phyloP scores from a whole-genome alignment of 495 filamentous ascomycete species.

The Pyronema domesticum region DNA sequence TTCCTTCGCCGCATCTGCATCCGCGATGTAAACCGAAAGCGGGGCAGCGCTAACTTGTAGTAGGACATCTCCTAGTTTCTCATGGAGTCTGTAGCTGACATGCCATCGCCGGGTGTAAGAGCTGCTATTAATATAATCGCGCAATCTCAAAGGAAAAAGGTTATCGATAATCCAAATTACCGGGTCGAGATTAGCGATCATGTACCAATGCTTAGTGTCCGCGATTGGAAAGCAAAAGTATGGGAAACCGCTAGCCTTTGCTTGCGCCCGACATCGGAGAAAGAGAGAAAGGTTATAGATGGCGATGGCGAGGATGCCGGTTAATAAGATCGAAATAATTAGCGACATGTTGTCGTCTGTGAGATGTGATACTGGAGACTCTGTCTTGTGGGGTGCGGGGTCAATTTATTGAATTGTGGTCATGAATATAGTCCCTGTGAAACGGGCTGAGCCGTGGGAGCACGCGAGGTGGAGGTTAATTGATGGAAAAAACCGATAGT shows the following conservation, averaged over 20 bases:
- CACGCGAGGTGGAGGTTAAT: no score
- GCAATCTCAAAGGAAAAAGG: constrained; percentile 20
- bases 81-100: constrained; percentile 25
- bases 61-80: constrained; percentile 27
- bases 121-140: constrained; percentile 14
- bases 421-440: no score
- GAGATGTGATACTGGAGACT: no score
- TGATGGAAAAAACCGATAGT: no score
- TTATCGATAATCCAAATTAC: constrained; percentile 4
- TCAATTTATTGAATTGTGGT: no score
- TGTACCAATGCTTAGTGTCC: constrained; percentile 24
- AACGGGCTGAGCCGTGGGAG: no score
- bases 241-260: constrained; percentile 12
- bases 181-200: constrained; percentile 6
- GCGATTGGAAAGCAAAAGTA: constrained; percentile 21
- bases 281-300: not conserved
- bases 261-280: not conserved
- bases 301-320: not conserved
- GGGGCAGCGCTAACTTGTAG: constrained; percentile 24
- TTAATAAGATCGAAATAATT: no score
- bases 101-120: constrained; percentile 17
- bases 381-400: no score
- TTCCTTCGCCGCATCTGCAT: constrained; percentile 3
- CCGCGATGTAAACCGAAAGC: constrained; percentile 18
- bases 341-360: no score